Base-by-base conservation (phyloP, 345 rosid genomes). In the Cardiospermum halicacabum region DNA sequence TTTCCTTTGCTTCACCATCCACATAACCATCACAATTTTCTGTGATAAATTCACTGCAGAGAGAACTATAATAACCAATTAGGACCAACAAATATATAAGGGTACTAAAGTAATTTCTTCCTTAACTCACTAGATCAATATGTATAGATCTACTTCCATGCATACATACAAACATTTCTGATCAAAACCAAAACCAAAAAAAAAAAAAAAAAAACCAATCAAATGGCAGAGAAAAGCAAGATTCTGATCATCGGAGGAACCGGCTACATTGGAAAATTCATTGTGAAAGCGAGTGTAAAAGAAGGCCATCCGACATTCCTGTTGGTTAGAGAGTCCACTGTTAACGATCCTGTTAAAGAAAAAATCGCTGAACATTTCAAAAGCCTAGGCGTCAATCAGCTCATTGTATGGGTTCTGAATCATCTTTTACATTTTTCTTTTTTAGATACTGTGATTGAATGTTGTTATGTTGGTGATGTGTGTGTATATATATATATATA, bases 161-260 rank as follows among this genome's bases (percentile, higher is more conserved):
- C n/a, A n/a, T n/a, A n/a, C n/a, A n/a, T n/a, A n/a, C n/a, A n/a
- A n/a, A n/a, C n/a, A n/a, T n/a, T n/a, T n/a, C n/a, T n/a, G n/a
- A n/a, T n/a, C n/a, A n/a, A n/a, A n/a, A n/a, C n/a, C n/a, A n/a
- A n/a, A n/a, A n/a, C n/a, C n/a, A n/a, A n/a, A n/a, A n/a, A n/a
- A n/a, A n/a, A n/a, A n/a, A n/a, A n/a, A n/a, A n/a, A 43, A 28
- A 28, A 39, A 26, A 31, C 31, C n/a, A n/a, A 5, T 60, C 30
- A 31, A 69, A 84, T 86, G 92, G 83, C 88, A 1, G 81, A 56
- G 61, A 82, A 81, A 75, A 88, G 88, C 88, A 86, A 81, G 77
- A 68, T 86, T 61, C 60, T 88, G 75, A 72, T 86, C 45, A 71
- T 91, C 22, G 96, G 93, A 61, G 93, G 89, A 0, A 91, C 91